Evolutionary conservation across 371 early-diverging fungal genomes (phyloP).

Genomic region (Syncephalastrum contaminatum): DNA sequence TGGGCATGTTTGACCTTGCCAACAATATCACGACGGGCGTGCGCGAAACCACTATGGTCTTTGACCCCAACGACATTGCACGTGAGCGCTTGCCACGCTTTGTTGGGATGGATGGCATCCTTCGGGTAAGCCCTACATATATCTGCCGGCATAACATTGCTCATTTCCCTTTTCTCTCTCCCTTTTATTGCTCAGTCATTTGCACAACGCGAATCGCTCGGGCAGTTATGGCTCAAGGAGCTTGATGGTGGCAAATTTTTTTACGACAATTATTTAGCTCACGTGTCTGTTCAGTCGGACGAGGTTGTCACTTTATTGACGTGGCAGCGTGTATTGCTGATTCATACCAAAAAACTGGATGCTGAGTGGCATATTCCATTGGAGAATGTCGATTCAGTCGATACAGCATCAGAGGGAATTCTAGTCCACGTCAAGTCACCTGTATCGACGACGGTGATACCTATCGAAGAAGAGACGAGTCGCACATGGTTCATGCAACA

Average conservation of each 20-base stretch:
- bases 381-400: conserved; percentile 4
- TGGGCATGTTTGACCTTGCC: conserved; percentile 86
- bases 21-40: conserved; percentile 84
- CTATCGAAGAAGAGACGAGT: conserved; percentile 9
- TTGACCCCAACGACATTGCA: conserved; percentile 69
- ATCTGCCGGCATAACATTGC: background rate
- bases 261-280: conserved; percentile 84
- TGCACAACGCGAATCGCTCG: conserved; percentile 83
- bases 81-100: conserved; percentile 88
- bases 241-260: conserved; percentile 77
- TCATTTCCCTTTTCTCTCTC: background rate
- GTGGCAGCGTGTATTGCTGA: conserved; percentile 58
- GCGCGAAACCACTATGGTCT: conserved; percentile 93
- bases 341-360: conserved; percentile 54
- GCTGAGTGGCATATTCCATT: conserved; percentile 51
- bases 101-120: conserved; percentile 82
- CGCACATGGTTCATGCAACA: conserved; percentile 11
- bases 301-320: conserved; percentile 68
- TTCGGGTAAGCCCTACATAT: conserved; percentile 40
- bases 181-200: conserved; percentile 54
- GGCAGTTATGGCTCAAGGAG: conserved; percentile 88
- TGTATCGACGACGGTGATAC: background rate
- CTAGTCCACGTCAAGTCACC: background rate
- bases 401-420: background rate
- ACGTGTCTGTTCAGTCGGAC: conserved; percentile 52